A percentile compares a stretch with the other conserved stretches of the same genome.
Conservation (phyloP, 805 yeast genomes). For the Yueomyces sinensis region DNA sequence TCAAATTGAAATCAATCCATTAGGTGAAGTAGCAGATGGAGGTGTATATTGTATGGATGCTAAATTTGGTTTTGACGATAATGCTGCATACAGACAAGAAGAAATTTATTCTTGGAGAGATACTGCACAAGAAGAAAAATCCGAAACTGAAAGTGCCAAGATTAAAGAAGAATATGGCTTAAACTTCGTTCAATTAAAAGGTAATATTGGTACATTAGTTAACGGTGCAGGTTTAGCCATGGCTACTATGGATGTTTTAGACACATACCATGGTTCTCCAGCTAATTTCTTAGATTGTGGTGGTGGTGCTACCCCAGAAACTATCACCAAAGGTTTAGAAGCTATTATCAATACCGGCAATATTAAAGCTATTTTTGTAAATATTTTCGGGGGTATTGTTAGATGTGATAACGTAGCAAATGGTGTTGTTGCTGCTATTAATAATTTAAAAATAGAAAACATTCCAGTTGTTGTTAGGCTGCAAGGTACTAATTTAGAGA, state of each 20-base stretch:
- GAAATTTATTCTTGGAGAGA: slow-evolving; percentile 97
- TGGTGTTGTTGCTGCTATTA: slow-evolving; percentile 92
- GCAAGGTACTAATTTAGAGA: slow-evolving; percentile 92
- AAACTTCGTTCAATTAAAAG: slow-evolving; percentile 95
- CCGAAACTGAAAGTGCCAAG: slow-evolving; percentile 54
- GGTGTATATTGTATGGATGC: slow-evolving; percentile 98
- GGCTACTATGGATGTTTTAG: slow-evolving; percentile 99
- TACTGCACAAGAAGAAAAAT: slow-evolving; percentile 89
- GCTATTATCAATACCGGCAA: slow-evolving; percentile 34
- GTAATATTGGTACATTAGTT: slow-evolving; percentile 96
- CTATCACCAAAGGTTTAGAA: slow-evolving; percentile 93
- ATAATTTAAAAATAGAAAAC: slow-evolving; percentile 64
- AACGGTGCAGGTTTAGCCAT: slow-evolving; percentile 99
- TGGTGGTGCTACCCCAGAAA: slow-evolving; percentile 99
- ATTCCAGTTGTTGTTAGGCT: slow-evolving; percentile 96
- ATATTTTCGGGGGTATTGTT: slow-evolving; percentile 98
- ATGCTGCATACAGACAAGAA: slow-evolving; percentile 87
- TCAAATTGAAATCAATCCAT: slow-evolving; percentile 97
- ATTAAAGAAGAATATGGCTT: slow-evolving; percentile 63
- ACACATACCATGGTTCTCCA: slow-evolving; percentile 96
- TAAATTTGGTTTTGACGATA: slow-evolving; percentile 95
- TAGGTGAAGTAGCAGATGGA: slow-evolving; percentile 61
- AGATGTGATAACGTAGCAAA: slow-evolving; percentile 98
- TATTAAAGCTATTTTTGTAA: slow-evolving; percentile 77
- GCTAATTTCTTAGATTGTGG: slow-evolving; percentile 99